Conservation (phyloP, 768 basidiomycete genomes). For the Agaricus blazei region DNA sequence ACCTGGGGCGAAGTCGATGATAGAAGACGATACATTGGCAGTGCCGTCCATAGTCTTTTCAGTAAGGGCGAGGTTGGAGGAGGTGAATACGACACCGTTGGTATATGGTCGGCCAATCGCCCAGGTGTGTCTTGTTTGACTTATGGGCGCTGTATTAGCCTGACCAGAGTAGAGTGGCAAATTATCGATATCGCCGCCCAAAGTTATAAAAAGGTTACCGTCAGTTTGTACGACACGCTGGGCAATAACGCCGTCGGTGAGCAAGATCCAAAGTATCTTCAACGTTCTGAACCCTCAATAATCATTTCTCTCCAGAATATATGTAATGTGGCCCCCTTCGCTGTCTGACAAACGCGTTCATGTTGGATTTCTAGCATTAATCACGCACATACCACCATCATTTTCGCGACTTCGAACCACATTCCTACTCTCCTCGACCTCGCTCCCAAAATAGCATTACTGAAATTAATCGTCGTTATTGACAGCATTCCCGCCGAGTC, state of each 20-base stretch:
- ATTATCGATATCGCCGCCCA: conserved; percentile 78
- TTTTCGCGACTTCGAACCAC: conserved; percentile 74
- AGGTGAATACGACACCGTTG: conserved; percentile 67
- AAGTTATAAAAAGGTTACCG: conserved; percentile 78
- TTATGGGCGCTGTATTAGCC: neutral
- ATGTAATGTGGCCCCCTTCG: conserved; percentile 43
- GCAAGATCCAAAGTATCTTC: conserved; percentile 20
- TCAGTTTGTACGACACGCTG: conserved; percentile 91
- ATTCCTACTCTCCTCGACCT: conserved; percentile 74
- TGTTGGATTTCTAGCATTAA: conserved; percentile 51
- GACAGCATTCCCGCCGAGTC: conserved; percentile 51
- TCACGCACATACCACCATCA: conserved; percentile 76
- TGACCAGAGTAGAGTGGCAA: conserved; percentile 75
- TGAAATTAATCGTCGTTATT: conserved; percentile 78
- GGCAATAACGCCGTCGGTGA: conserved; percentile 85
- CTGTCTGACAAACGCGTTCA: neutral
- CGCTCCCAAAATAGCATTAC: conserved; percentile 48
- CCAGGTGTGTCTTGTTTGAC: conserved; percentile 48
- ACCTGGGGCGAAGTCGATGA: conserved; percentile 70
- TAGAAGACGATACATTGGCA: conserved; percentile 70
- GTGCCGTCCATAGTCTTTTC: conserved; percentile 67
- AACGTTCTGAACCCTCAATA: neutral
- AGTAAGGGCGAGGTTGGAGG: conserved; percentile 55
- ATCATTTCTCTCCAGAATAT: conserved; percentile 45
- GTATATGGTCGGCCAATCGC: conserved; percentile 79